Percentiles rank a stretch among this genome's conserved stretches.
Conservation (phyloP, 2,329 filamentous ascomycete genomes). For the Xylaria sp. region DNA sequence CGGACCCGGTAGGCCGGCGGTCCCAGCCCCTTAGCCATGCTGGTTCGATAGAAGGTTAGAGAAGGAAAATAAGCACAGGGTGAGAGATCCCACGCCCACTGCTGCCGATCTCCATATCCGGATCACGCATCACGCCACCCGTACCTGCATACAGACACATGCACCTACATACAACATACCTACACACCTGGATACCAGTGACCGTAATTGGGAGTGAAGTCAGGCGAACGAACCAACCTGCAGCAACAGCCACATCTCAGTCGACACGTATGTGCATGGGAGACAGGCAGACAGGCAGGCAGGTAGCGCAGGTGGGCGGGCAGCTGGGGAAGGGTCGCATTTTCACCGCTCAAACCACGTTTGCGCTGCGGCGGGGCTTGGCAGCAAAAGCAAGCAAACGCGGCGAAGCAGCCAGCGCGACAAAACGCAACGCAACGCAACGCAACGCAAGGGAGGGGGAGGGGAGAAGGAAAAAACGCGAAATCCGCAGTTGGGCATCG, state of each 20-base stretch:
- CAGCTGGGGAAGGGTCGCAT: slow-evolving; percentile 17
- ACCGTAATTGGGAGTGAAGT: too few species aligned
- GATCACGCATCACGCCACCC: slow-evolving; percentile 7
- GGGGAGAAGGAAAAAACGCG: too few species aligned
- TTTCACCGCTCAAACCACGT: slow-evolving; percentile 16
- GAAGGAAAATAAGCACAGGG: too few species aligned
- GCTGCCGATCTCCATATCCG: slow-evolving; percentile 1
- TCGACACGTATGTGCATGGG: slow-evolving; percentile 12
- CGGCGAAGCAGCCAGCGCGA: too few species aligned
- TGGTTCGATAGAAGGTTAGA: background rate
- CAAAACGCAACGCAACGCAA: too few species aligned
- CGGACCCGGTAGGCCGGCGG: background rate
- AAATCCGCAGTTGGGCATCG: background rate
- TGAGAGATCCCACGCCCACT: background rate
- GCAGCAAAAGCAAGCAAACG: background rate
- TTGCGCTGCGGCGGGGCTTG: background rate
- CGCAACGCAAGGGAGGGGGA: too few species aligned
- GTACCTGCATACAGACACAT: slow-evolving; percentile 25
- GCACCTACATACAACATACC: slow-evolving; percentile 1
- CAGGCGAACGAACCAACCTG: too few species aligned
- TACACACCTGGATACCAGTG: too few species aligned
- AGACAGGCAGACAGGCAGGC: too few species aligned
- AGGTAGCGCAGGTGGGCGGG: too few species aligned
- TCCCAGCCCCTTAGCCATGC: background rate
- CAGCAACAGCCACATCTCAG: slow-evolving; percentile 20